Evolutionary conservation across 345 rosid genomes (phyloP).

Genomic region (Bretschneidera sinensis): DNA sequence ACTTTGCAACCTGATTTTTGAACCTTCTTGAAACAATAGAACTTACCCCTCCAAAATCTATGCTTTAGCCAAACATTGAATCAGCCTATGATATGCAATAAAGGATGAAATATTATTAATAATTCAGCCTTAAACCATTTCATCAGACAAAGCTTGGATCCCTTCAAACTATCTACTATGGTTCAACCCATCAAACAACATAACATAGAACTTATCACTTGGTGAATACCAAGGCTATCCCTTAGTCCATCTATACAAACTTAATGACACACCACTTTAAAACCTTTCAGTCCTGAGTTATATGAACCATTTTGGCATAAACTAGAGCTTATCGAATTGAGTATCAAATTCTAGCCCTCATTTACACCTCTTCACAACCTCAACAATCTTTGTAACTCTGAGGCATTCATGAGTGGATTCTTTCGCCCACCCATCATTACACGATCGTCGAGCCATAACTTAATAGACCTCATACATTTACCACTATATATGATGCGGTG

Average conservation of each 20-base stretch:
- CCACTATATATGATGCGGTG: constrained; percentile 74
- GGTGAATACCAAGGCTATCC: constrained; percentile 77
- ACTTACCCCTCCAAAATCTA: constrained; percentile 84
- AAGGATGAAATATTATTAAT: constrained; percentile 30
- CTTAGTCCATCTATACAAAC: constrained; percentile 91
- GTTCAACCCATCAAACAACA: constrained; percentile 79
- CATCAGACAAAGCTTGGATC: constrained; percentile 70
- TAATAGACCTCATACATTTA: constrained; percentile 76
- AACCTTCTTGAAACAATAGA: constrained; percentile 86
- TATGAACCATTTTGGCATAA: constrained; percentile 80
- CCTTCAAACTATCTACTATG: constrained; percentile 59
- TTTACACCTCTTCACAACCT: constrained; percentile 89
- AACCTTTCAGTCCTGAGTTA: constrained; percentile 65
- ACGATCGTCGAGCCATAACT: constrained; percentile 82
- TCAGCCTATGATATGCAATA: constrained; percentile 65
- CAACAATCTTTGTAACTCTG: constrained; percentile 83
- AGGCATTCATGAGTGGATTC: constrained; percentile 74
- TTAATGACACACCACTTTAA: constrained; percentile 58
- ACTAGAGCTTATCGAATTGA: constrained; percentile 78
- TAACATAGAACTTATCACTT: constrained; percentile 53
- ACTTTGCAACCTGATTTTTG: constrained; percentile 63
- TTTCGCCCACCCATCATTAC: constrained; percentile 76
- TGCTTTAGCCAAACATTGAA: constrained; percentile 82
- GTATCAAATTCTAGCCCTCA: constrained; percentile 98
- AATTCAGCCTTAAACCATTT: constrained; percentile 61